Conservation (phyloP, 2,329 filamentous ascomycete species). For the Epichloe glyceriae region DNA sequence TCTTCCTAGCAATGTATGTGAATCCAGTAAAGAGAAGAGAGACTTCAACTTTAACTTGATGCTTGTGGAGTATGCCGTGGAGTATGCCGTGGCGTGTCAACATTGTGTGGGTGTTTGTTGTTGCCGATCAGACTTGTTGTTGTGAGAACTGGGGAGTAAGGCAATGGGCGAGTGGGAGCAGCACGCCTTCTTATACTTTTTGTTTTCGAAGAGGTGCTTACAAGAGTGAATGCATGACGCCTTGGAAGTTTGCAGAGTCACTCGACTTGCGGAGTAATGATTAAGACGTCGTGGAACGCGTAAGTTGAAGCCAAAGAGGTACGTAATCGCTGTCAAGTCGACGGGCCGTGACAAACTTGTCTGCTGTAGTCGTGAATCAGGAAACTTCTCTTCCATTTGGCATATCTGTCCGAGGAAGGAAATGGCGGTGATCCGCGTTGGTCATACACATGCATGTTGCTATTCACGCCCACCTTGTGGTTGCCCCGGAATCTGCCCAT, state of each 20-base stretch:
- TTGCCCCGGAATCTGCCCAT: too few species aligned
- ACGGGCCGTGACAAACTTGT: not conserved
- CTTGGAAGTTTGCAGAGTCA: not conserved
- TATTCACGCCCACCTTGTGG: too few species aligned
- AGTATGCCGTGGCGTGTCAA: not conserved
- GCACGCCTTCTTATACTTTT: not conserved
- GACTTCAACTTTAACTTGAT: not conserved
- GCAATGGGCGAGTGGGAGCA: not conserved
- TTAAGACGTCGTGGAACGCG: conserved; percentile 29
- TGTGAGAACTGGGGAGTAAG: not conserved
- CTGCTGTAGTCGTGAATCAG: not conserved
- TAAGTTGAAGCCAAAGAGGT: conserved; percentile 26
- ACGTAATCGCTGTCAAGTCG: conserved; percentile 27
- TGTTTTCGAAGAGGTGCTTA: too few species aligned
- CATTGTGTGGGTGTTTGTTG: not conserved
- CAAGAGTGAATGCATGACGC: not conserved
- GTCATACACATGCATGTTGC: too few species aligned
- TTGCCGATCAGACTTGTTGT: not conserved
- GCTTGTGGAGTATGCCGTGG: not conserved
- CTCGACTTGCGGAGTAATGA: not conserved
- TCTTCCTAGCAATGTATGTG: too few species aligned
- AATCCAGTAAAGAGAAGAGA: not conserved
- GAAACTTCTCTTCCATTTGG: conserved; percentile 25
- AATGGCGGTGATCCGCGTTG: not conserved
- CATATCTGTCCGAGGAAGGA: too few species aligned